These are phyloP conservation scores for Pythium dissotocum DNA, from an alignment of 352 stramenopile genomes.

Conservation along the genomic window DNA sequence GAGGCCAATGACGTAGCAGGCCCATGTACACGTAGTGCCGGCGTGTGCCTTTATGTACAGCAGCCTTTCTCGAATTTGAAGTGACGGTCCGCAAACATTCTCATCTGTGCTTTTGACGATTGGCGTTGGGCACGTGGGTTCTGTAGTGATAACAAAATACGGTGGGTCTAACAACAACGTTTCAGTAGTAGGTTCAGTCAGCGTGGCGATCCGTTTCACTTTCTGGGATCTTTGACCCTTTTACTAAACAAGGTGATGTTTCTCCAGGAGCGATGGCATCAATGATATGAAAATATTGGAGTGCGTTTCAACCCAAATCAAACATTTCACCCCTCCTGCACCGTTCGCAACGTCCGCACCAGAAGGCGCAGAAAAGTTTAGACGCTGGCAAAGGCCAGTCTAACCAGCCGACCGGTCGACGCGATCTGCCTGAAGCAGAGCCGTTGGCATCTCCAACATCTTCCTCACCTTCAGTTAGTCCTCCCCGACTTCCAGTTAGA, in stretches of 20 bases:
- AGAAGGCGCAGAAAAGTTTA: slow-evolving; percentile 3
- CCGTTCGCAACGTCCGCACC: neutral
- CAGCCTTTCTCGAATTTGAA: neutral
- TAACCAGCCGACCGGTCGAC: neutral
- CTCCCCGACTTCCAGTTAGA: slow-evolving; percentile 10
- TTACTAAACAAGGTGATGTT: neutral
- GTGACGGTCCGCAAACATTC: neutral
- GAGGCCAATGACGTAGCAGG: neutral
- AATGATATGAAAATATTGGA: neutral
- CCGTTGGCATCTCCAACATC: neutral
- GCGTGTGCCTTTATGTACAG: neutral
- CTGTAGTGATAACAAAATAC: neutral
- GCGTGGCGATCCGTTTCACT: neutral
- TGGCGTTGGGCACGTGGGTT: neutral
- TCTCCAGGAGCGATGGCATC: neutral
- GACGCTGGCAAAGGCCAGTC: neutral
- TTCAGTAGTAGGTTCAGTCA: neutral
- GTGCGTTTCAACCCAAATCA: too few species aligned
- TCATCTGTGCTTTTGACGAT: neutral
- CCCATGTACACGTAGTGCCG: neutral
- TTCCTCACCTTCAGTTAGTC: neutral
- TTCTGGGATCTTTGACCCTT: neutral
- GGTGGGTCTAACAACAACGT: too few species aligned
- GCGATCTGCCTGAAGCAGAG: neutral
- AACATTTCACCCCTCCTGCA: neutral